Conservation (phyloP, 2,329 filamentous ascomycete genomes). For the Calonectria pseudoturangicola region DNA sequence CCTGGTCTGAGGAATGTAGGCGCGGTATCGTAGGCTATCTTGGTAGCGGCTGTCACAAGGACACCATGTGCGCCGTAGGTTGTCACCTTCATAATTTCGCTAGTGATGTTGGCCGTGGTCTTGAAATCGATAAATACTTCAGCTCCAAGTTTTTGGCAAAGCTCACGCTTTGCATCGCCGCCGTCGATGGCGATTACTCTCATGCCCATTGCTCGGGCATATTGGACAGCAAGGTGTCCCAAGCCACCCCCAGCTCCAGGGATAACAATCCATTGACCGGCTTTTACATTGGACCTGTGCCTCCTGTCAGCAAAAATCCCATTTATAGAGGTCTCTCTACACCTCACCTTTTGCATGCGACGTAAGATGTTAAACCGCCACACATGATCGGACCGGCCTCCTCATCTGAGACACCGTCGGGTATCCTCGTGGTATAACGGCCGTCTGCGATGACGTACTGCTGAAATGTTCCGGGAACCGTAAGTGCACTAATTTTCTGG, state of each 20-base stretch:
- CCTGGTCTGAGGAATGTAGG: slow-evolving; percentile 87
- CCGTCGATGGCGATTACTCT: slow-evolving; percentile 86
- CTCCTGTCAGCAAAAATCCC: background rate
- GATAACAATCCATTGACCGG: slow-evolving; percentile 86
- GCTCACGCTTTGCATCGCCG: slow-evolving; percentile 84
- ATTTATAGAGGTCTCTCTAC: background rate
- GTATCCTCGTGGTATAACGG: slow-evolving; percentile 84
- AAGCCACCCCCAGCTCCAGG: slow-evolving; percentile 90
- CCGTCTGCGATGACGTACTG: slow-evolving; percentile 91
- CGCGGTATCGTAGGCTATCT: slow-evolving; percentile 96
- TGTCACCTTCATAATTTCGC: slow-evolving; percentile 82
- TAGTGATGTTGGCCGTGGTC: slow-evolving; percentile 83
- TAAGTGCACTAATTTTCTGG: slow-evolving; percentile 87
- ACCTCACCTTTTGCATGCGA: slow-evolving; percentile 81
- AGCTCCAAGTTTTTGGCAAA: slow-evolving; percentile 82
- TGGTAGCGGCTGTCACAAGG: slow-evolving; percentile 86
- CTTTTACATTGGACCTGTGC: slow-evolving; percentile 73
- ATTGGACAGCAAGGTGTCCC: slow-evolving; percentile 85
- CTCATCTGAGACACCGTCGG: slow-evolving; percentile 82
- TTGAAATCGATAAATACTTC: slow-evolving; percentile 85
- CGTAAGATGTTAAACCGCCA: slow-evolving; percentile 89
- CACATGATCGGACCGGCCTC: slow-evolving; percentile 86
- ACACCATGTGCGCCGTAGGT: slow-evolving; percentile 91
- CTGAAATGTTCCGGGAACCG: slow-evolving; percentile 91
- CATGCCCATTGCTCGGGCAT: slow-evolving; percentile 91